Conservation (phyloP, 1,139 yeast genomes). For the Blastobotrys indianensis region DNA sequence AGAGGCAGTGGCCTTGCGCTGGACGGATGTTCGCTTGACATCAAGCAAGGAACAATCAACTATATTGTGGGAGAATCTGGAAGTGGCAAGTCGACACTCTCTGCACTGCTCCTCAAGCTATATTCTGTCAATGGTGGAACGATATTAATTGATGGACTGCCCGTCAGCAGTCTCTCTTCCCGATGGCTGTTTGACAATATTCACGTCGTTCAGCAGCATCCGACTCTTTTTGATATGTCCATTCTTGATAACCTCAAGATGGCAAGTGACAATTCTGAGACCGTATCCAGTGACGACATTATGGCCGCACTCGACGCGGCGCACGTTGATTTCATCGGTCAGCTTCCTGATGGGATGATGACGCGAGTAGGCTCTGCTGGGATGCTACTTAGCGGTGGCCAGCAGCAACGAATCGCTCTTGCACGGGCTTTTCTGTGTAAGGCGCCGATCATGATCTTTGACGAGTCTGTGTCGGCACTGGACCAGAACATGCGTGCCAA, state of each 20-base stretch:
- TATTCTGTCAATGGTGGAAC: slow-evolving; percentile 46
- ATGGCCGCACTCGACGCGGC: slow-evolving; percentile 15
- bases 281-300: slow-evolving; percentile 20
- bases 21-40: slow-evolving; percentile 39
- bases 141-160: slow-evolving; percentile 51
- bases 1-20: slow-evolving; percentile 45
- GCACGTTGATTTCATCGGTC: slow-evolving; percentile 38
- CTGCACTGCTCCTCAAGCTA: slow-evolving; percentile 54
- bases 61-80: slow-evolving; percentile 84
- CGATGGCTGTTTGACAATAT: slow-evolving; percentile 58
- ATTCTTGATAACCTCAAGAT: slow-evolving; percentile 58
- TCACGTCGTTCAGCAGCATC: slow-evolving; percentile 66
- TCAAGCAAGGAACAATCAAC: slow-evolving; percentile 46
- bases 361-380: slow-evolving; percentile 46
- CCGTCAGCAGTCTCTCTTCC: slow-evolving; percentile 40
- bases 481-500: slow-evolving; percentile 46
- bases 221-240: slow-evolving; percentile 59
- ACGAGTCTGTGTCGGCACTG: slow-evolving; percentile 80
- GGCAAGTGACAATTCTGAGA: slow-evolving; percentile 27
- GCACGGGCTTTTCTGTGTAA: slow-evolving; percentile 76
- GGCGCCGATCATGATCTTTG: slow-evolving; percentile 69
- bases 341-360: slow-evolving; percentile 50
- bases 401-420: slow-evolving; percentile 70
- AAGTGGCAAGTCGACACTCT: slow-evolving; percentile 82
- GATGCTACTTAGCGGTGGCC: slow-evolving; percentile 78